A percentile compares a stretch with the other conserved stretches of the same genome.
Evolutionary conservation across 2,329 filamentous ascomycete genomes (phyloP).

Genomic region (Aspergillus pseudoterreus): DNA sequence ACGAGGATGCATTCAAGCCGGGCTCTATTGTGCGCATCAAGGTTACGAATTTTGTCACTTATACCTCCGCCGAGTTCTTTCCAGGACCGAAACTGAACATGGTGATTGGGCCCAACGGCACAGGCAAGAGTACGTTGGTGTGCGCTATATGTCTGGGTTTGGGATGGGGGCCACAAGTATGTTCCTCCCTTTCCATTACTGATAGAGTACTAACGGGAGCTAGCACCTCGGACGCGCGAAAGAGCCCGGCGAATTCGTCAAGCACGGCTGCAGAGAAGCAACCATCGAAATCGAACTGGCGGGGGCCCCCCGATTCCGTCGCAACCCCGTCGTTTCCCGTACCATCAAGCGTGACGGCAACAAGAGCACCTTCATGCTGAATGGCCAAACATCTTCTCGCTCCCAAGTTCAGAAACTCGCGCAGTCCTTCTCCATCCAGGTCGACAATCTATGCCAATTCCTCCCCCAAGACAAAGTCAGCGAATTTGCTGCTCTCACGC

Average conservation of each 20-base stretch:
- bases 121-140: slow-evolving; percentile 94
- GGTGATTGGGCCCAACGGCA: slow-evolving; percentile 98
- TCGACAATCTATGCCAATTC: slow-evolving; percentile 97
- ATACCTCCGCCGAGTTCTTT: slow-evolving; percentile 84
- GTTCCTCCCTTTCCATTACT: neutral
- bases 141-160: slow-evolving; percentile 94
- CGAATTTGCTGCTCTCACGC: slow-evolving; percentile 81
- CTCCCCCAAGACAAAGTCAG: slow-evolving; percentile 93
- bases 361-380: slow-evolving; percentile 72
- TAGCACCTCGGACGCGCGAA: slow-evolving; percentile 80
- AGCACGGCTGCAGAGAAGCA: slow-evolving; percentile 75
- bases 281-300: slow-evolving; percentile 89
- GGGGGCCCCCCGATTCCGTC: slow-evolving; percentile 49
- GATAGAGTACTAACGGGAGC: slow-evolving; percentile 7
- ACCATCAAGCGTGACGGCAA: slow-evolving; percentile 80
- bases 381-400: slow-evolving; percentile 59
- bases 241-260: slow-evolving; percentile 84
- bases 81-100: slow-evolving; percentile 94
- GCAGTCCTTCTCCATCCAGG: slow-evolving; percentile 76
- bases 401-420: slow-evolving; percentile 66
- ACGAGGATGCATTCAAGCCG: slow-evolving; percentile 42
- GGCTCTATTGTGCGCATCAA: slow-evolving; percentile 87
- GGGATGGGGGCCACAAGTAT: slow-evolving; percentile 69
- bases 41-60: slow-evolving; percentile 89
- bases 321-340: slow-evolving; percentile 71